A percentile compares a stretch with the other conserved stretches of the same genome.
Conservation (phyloP, 768 basidiomycete species). For the Hypholoma sublateritium region DNA sequence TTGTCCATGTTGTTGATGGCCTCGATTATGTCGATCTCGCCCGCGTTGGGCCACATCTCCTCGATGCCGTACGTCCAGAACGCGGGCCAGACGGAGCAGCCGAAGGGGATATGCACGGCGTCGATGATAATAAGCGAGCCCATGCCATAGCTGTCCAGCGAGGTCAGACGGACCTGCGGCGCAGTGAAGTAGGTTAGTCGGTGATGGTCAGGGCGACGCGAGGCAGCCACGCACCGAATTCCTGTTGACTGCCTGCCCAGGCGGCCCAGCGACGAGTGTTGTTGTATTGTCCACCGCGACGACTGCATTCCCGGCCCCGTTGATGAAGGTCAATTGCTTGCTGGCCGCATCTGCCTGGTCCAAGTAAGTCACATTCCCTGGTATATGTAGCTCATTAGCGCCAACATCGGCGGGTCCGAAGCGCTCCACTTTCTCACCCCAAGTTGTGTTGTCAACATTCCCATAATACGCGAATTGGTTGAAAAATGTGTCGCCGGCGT, state of each 20-base stretch:
- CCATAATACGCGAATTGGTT: constrained; percentile 56
- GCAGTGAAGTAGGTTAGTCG: not conserved
- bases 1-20: constrained; percentile 70
- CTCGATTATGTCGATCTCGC: constrained; percentile 73
- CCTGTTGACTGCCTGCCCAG: constrained; percentile 21
- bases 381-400: not conserved
- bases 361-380: constrained; percentile 67
- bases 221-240: constrained; percentile 47
- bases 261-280: constrained; percentile 34
- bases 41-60: constrained; percentile 41
- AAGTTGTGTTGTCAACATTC: constrained; percentile 45
- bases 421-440: constrained; percentile 26
- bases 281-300: constrained; percentile 75
- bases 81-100: constrained; percentile 54
- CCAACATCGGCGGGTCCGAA: not conserved
- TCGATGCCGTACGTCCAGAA: constrained; percentile 48
- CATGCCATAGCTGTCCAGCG: constrained; percentile 39
- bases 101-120: constrained; percentile 46
- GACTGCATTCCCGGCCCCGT: constrained; percentile 61
- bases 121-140: constrained; percentile 47
- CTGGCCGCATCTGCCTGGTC: constrained; percentile 44
- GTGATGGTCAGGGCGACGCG: too few relatives aligned
- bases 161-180: constrained; percentile 43
- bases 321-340: constrained; percentile 58
- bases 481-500: constrained; percentile 53